Percentiles rank a stretch among this genome's conserved stretches.
Evolutionary conservation across 1,139 yeast species (phyloP).

Genomic region (Meyerozyma guilliermondii): DNA sequence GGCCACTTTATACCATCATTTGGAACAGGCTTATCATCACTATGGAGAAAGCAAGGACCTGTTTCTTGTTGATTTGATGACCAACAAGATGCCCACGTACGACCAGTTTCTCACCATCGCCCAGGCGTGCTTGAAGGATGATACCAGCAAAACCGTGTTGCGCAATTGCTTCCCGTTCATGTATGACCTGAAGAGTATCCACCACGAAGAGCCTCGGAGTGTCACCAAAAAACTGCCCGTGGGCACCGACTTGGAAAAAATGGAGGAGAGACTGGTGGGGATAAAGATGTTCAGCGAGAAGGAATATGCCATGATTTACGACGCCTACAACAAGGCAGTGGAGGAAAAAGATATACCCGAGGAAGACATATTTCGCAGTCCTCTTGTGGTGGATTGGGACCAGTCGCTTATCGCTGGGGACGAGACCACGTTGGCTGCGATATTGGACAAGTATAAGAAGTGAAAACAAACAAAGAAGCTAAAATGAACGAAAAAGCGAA

Average conservation of each 20-base stretch:
- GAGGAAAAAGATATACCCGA: slow-evolving; percentile 24
- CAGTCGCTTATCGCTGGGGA: slow-evolving; percentile 40
- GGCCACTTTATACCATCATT: slow-evolving; percentile 25
- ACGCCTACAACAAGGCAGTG: slow-evolving; percentile 30
- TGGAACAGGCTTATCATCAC: slow-evolving; percentile 31
- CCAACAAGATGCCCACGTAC: slow-evolving; percentile 40
- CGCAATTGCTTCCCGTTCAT: slow-evolving; percentile 36
- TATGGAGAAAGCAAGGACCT: slow-evolving; percentile 17
- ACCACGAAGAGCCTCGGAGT: slow-evolving; percentile 12
- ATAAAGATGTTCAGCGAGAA: slow-evolving; percentile 33
- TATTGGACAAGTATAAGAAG: slow-evolving; percentile 27
- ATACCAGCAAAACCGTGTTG: slow-evolving; percentile 22
- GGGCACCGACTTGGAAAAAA: slow-evolving; percentile 14
- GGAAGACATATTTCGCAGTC: slow-evolving; percentile 34
- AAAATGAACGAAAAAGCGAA: too few species aligned
- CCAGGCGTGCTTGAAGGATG: slow-evolving; percentile 23
- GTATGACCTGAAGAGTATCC: slow-evolving; percentile 17
- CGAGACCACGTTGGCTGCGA: slow-evolving; percentile 25
- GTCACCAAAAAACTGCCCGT: slow-evolving; percentile 26
- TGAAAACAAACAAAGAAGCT: too few species aligned
- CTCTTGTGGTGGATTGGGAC: slow-evolving; percentile 47
- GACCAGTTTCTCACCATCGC: slow-evolving; percentile 34
- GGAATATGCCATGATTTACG: slow-evolving; percentile 37
- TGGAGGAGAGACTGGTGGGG: slow-evolving; percentile 12
- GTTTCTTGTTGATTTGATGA: slow-evolving; percentile 36